A percentile compares a stretch with the other conserved stretches of the same genome.
phyloP scores from a whole-genome alignment of 1,284 basidiomycete genomes.

The Amylostereum areolatum region DNA sequence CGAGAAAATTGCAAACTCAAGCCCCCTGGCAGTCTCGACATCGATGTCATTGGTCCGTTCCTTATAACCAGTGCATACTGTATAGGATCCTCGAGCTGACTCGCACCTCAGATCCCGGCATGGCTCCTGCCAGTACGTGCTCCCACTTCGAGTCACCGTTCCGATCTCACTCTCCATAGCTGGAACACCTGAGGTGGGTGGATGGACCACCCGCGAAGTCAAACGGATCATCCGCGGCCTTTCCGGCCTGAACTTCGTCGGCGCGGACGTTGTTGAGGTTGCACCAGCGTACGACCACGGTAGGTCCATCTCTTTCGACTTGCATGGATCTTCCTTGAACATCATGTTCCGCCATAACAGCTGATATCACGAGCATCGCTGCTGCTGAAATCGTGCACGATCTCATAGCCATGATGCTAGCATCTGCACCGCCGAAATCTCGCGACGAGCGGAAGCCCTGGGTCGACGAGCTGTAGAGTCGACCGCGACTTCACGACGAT shows the following conservation, averaged over 20 bases:
- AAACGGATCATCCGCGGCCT: constrained; percentile 76
- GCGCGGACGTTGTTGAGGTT: constrained; percentile 78
- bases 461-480: constrained; percentile 20
- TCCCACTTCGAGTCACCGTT: neutral
- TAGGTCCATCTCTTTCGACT: constrained; percentile 15
- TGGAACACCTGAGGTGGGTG: constrained; percentile 78
- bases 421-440: constrained; percentile 27
- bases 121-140: constrained; percentile 70
- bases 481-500: too few relatives aligned
- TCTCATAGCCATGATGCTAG: constrained; percentile 57
- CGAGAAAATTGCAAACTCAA: constrained; percentile 1
- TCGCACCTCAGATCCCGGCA: constrained; percentile 54
- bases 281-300: constrained; percentile 72
- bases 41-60: constrained; percentile 72
- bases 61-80: too few relatives aligned
- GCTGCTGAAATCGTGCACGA: constrained; percentile 71
- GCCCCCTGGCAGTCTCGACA: constrained; percentile 47
- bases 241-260: constrained; percentile 70
- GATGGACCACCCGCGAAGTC: constrained; percentile 77
- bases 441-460: constrained; percentile 11
- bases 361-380: constrained; percentile 66
- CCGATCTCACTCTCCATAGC: constrained; percentile 31
- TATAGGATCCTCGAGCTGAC: neutral
- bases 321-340: neutral
- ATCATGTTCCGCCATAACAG: constrained; percentile 20